phyloP scores from a whole-genome alignment of 2,329 filamentous ascomycete species.

The Clarireedia monteithiana region DNA sequence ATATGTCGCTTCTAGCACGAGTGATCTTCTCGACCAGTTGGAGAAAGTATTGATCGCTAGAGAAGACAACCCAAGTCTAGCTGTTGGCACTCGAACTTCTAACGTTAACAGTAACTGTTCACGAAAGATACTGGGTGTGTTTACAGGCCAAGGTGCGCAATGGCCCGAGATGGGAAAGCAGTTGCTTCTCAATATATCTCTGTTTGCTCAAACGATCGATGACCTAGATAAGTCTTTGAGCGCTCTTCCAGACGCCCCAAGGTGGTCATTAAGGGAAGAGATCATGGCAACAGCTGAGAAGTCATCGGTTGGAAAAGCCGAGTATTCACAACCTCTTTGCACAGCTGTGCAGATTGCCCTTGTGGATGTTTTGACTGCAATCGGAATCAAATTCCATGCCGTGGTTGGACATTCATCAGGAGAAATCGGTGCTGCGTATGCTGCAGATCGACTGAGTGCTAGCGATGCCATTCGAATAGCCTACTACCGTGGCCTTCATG shows the following conservation, averaged over 20 bases:
- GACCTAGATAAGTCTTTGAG: constrained; percentile 18
- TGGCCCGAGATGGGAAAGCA: constrained; percentile 14
- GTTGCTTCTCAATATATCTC: constrained; percentile 7
- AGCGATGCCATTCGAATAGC: constrained; percentile 35
- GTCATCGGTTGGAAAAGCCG: constrained; percentile 21
- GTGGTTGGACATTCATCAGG: constrained; percentile 41
- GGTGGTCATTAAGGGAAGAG: constrained; percentile 13
- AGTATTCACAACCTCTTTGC: constrained; percentile 34
- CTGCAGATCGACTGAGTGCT: constrained; percentile 29
- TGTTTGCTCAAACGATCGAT: constrained; percentile 7
- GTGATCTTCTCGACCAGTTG: constrained; percentile 6
- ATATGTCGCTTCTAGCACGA: constrained; percentile 6
- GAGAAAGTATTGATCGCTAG: neutral
- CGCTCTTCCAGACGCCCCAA: constrained; percentile 21
- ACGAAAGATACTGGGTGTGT: constrained; percentile 10
- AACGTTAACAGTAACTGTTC: neutral
- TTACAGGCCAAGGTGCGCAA: constrained; percentile 21
- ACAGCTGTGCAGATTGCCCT: constrained; percentile 41
- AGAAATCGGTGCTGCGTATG: constrained; percentile 41
- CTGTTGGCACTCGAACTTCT: neutral
- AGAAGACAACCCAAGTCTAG: neutral
- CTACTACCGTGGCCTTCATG: constrained; percentile 32
- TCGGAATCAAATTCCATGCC: constrained; percentile 31
- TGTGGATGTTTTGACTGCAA: constrained; percentile 35
- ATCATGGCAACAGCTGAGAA: constrained; percentile 18